Conservation (phyloP, 2,329 filamentous ascomycete species). For the Diaporthe caulivora region DNA sequence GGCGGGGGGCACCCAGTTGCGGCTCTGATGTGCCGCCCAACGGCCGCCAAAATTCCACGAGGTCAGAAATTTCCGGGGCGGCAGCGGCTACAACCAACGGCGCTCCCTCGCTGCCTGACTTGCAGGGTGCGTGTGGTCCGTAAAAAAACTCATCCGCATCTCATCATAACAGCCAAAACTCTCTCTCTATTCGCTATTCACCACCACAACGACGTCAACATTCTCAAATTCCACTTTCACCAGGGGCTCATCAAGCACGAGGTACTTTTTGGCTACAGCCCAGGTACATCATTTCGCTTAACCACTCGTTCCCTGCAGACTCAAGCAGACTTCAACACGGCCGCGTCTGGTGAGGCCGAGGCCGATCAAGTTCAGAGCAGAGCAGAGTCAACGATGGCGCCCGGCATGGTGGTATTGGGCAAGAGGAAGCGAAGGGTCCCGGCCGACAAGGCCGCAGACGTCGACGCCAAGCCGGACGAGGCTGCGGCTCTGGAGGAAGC, state of each 20-base stretch:
- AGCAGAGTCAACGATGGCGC: conserved; percentile 20
- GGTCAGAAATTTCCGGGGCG: conserved; percentile 18
- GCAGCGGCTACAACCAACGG: not conserved
- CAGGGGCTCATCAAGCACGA: not conserved
- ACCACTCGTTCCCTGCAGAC: not conserved
- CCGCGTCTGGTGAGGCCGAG: not conserved
- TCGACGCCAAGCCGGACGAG: conserved; percentile 23
- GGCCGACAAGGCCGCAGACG: conserved; percentile 20
- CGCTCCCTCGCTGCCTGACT: not conserved
- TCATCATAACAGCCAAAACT: not conserved
- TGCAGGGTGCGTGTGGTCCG: not conserved
- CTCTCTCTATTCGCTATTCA: not conserved
- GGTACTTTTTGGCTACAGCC: not conserved
- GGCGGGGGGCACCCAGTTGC: conserved; percentile 7
- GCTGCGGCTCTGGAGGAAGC: conserved; percentile 61
- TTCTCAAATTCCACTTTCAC: not conserved
- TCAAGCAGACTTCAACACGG: not conserved
- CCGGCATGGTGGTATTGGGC: conserved; percentile 30
- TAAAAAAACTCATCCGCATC: conserved; percentile 5
- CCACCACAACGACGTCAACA: not conserved
- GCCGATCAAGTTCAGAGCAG: conserved; percentile 1
- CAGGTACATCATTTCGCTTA: not conserved
- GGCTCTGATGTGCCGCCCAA: not conserved
- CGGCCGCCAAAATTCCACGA: conserved; percentile 10
- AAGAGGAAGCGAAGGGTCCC: conserved; percentile 37